Evolutionary conservation across 257 asterid species (phyloP).

Genomic region (Solanum habrochaites): DNA sequence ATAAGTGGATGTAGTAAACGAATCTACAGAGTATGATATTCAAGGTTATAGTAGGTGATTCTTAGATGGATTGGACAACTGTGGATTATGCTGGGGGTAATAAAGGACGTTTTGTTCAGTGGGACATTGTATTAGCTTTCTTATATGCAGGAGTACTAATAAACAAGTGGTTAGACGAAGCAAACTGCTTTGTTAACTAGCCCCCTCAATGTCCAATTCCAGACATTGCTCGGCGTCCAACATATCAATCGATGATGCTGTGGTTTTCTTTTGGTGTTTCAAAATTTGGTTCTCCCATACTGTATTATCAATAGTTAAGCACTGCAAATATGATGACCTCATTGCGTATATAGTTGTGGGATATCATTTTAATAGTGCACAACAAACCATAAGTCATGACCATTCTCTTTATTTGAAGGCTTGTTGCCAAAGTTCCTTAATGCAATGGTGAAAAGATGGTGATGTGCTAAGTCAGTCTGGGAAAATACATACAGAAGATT

Average conservation of each 20-base stretch:
- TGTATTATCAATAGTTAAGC: no score
- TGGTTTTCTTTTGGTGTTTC: no score
- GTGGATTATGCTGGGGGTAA: not conserved
- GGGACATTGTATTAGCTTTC: not conserved
- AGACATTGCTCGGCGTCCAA: no score
- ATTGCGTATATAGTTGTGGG: not conserved
- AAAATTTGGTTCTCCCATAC: no score
- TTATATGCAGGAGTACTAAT: no score
- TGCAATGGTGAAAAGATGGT: constrained; percentile 49
- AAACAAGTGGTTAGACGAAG: no score
- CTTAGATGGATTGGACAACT: not conserved
- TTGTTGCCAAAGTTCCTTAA: constrained; percentile 50
- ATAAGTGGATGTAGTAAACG: not conserved
- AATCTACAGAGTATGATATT: not conserved
- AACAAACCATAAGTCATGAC: constrained; percentile 11
- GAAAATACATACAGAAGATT: not conserved
- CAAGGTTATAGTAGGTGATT: not conserved
- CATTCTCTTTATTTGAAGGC: constrained; percentile 25
- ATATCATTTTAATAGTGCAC: not conserved
- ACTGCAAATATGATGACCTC: no score
- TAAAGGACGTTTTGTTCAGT: not conserved
- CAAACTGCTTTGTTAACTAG: no score
- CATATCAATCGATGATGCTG: no score
- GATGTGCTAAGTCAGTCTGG: constrained; percentile 64
- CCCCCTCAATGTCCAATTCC: no score